Base-by-base conservation (phyloP, 768 basidiomycete genomes). In the Lentinula boryana region DNA sequence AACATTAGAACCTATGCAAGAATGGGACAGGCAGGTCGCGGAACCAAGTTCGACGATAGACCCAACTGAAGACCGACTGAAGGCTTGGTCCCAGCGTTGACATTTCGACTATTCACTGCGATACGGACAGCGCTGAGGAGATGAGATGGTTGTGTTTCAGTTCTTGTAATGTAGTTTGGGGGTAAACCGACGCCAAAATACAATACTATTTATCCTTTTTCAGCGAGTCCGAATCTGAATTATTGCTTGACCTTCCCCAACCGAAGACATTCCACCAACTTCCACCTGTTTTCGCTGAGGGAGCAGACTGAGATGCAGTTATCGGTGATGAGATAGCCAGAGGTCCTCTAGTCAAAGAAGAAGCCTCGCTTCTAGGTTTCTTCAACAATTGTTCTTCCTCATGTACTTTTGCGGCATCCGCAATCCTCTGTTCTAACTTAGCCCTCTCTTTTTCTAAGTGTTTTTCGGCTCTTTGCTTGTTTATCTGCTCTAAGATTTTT, bases 401-500 rank as follows among this genome's bases (percentile, higher is more conserved):
- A 32, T 58, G 52, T 16, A 59, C 64, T 18, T 62, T 32, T 7
- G 40, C 60, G 2, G 64, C 65, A 27, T 61, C 49, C 21, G 59
- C 60, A 49, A 62, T 66, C 43, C 64, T 60, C 48, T 51, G 18
- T 21, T 52, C 60, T 35, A 60, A 21, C 35, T 52, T 50, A 12
- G 6, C 48, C 49, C 50, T 49, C 58, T 60, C 58, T 36, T n/a
- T 18, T 9, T 62, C 63, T 50, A 43, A 52, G 6, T 61, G 60
- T 16, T 64, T 57, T 62, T 63, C 63, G 7, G 61, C 53, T 56
- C 62, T 57, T 27, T 64, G 62, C 6, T 62, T 61, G 12, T 52
- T 66, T 53, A 57, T 63, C 43, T 64, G 62, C 50, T 63, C 63
- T 53, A 64, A 49, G 33, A 66, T 55, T 31, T 56, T 52, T 32